Base-by-base conservation (phyloP, 1,284 basidiomycete genomes). In the Ganoderma sinense region DNA sequence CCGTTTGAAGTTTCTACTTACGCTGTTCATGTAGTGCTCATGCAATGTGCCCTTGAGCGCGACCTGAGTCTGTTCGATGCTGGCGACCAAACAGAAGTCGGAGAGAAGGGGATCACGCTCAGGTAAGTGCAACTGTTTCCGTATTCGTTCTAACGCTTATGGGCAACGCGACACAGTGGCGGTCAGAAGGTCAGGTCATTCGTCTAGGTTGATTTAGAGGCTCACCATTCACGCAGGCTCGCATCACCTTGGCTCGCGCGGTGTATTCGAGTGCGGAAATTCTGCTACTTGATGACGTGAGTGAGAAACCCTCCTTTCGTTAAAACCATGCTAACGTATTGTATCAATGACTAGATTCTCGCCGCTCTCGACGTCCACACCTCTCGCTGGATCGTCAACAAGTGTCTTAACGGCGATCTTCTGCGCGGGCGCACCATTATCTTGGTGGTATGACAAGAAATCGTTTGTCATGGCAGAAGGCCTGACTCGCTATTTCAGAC, bases 241-340 rank as follows among this genome's bases (percentile, higher is more conserved):
- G 92, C 26, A 84, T 97, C 59, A 95, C 91, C 0, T 83, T 94
- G 1, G 92, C 93, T 3, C 85, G 93, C 55, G 92, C 92, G 0
- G 84, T 94, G 6, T 94, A 94, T 77, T 89, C 89, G 36, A 78
- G 79, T 13, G 88, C 91, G 0, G 81, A 87, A 16, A 86, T 92
- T 56, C 76, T 95, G 8, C 82, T 95, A 3, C 82, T 90, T 48
- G 88, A 89, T 77, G 92, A 94, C 77, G 87, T 92, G 56, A 69
- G 79, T 61, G 4, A 4, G 23, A 39, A 0, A 7, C 4, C 2
- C 16, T 18, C 31, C 36, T 2, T 4, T 20, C 7, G 4, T n/a
- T 59, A 2, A 20, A 16, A n/a, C 8, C 11, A 11, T 33, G 3
- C 33, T 59, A 3, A 59, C n/a, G n/a, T n/a, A n/a, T n/a, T 3